Base-by-base conservation (phyloP, 495 filamentous ascomycete species). In the Penicillium canariense region DNA sequence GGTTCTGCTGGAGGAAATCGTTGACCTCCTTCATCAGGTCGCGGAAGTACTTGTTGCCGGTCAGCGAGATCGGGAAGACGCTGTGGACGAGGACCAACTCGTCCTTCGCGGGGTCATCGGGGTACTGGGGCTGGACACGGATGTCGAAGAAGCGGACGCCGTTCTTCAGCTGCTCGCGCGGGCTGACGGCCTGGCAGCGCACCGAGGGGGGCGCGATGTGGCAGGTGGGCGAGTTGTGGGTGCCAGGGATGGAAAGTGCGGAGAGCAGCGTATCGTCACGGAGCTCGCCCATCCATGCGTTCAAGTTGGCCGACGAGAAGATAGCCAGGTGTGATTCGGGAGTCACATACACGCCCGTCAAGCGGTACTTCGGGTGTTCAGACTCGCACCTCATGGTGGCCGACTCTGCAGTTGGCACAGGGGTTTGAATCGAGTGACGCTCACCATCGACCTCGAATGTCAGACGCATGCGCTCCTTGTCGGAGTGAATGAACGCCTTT, bases 61-160 rank as follows among this genome's bases (percentile, higher is more conserved):
- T 83, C 5, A 92, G 70, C 5, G 84, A 79, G 60, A 89, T 79
- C n/a, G 89, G 88, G 67, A 92, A 91, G 14, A 82, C 84, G 45
- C 90, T 84, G 67, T 96, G 89, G 6, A 91, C 87, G 34, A 90
- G 81, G 53, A 81, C 74, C 5, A 88, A 71, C 52, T 75, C 76
- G 55, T 87, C 83, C 35, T 77, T 78, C 47, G 57, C 70, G 0
- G 77, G 69, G 39, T 86, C 74, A 15, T 81, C 74, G 5, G 83
- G 81, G 60, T 75, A 72, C 31, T 80, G 72, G 4, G 82, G 82
- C 61, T 89, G 83, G 35, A 89, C 88, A 39, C 94, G 86, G 55
- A 98, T 84, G 67, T 98, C 94, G 60, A 98, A 84, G 76, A 96
- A 97, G 48, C 94, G 90, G 20, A 97, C 86, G 31, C 94, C 94